A percentile compares a stretch with the other conserved stretches of the same genome.
Conservation (phyloP, 345 rosid genomes). For the Physaria fendleri region DNA sequence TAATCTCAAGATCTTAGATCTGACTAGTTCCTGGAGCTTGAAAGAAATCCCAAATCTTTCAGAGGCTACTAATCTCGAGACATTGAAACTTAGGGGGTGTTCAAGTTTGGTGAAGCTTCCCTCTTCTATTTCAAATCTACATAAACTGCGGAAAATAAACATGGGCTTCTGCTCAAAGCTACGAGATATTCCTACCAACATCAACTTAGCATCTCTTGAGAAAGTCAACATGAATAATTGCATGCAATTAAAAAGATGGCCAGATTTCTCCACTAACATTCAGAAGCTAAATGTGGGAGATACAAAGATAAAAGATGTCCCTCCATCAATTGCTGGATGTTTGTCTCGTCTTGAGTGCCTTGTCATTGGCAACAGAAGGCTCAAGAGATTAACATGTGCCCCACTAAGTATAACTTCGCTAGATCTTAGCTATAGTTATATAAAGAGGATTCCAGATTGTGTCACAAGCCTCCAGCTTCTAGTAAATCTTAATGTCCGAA, state of each 20-base stretch:
- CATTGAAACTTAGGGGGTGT: not conserved
- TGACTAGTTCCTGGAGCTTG: not conserved
- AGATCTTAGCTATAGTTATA: not conserved
- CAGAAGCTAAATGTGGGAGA: not conserved
- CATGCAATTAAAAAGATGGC: conserved; percentile 1
- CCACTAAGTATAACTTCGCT: not conserved
- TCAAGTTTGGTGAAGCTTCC: conserved; percentile 16
- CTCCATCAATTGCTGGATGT: not conserved
- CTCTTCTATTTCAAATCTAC: conserved; percentile 1
- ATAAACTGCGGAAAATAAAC: not conserved
- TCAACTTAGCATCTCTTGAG: conserved; percentile 5
- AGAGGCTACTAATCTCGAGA: not conserved
- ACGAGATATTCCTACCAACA: not conserved
- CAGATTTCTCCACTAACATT: conserved; percentile 13
- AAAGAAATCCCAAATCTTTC: not conserved
- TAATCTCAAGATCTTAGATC: not conserved
- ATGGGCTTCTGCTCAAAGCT: not conserved
- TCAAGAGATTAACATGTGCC: conserved; percentile 5
- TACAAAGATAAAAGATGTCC: not conserved
- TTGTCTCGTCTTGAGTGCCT: not conserved
- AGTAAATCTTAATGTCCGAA: not conserved
- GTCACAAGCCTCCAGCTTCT: not conserved
- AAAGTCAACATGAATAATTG: not conserved
- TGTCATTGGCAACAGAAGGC: not conserved
- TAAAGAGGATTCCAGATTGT: conserved; percentile 6